Evolutionary conservation across 176 grass and related monocot genomes (phyloP), one percentile per base, ranked within the genome.

Genomic region (Canna indica): DNA sequence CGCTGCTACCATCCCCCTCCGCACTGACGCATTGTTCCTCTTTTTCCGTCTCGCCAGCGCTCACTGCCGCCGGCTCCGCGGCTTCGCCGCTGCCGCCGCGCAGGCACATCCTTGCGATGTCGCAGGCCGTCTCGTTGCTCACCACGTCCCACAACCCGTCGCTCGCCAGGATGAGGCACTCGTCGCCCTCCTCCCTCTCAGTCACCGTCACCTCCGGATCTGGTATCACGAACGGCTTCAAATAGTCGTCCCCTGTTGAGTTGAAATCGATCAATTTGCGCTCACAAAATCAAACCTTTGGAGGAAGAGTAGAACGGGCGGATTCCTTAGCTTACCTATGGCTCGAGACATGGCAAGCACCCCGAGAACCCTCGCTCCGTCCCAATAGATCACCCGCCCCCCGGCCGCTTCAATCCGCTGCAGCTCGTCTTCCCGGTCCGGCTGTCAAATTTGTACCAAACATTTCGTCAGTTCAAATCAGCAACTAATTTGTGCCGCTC

Each of bases 131-230:
- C 82, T 93, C 82, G 77, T 93, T 99, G 68, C 73, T 86, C 42
- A 99, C 82, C 36, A 99, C 94, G 72, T 99, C 94, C 90, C 90
- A 99, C 47, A 99, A 82, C 46, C 94, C 94, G 72, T 99, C 94
- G 77, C 90, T 93, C 1, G 90, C 90, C 46, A 99, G 80, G 63
- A 99, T 99, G 77, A 99, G 80, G 68, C 86, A 99, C 68, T 99
- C 90, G 47, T 99, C 90, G 1, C 69, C 84, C 6, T 93, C 80
- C 44, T 71, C 81, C 75, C 90, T 88, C 67, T 90, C 86, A 20
- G 84, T 88, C 73, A 99, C 66, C 0, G 94, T 88, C 36, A 93
- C 94, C 84, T 93, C 94, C 25, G 90, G 90, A 63, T 93, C 94
- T 50, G 94, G 69, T 44, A 71, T 86, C 78, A 99, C 90, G n/a